These are phyloP conservation scores for Vanrija sp. DNA, from an alignment of 1,284 basidiomycete genomes.

Conservation along the genomic window DNA sequence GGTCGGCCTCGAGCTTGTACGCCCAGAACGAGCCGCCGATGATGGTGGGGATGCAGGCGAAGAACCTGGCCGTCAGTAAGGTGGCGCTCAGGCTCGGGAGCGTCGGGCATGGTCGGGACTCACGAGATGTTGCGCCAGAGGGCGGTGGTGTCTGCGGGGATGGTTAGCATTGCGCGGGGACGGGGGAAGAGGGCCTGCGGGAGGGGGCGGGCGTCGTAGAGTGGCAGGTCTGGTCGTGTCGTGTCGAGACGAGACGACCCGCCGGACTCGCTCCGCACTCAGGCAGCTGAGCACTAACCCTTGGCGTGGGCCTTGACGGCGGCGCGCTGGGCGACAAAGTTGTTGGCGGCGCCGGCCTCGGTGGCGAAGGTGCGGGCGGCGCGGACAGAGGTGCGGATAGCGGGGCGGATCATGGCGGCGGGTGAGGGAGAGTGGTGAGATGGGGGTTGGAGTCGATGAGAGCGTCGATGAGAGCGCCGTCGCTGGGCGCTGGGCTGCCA, in stretches of 20 bases:
- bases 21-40: constrained; percentile 36
- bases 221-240: not conserved
- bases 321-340: constrained; percentile 34
- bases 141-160: constrained; percentile 37
- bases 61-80: constrained; percentile 28
- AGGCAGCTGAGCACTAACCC: constrained; percentile 23
- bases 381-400: constrained; percentile 14
- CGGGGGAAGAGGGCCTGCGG: not conserved
- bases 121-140: constrained; percentile 43
- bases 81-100: not conserved
- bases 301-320: constrained; percentile 40
- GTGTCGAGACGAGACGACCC: not conserved
- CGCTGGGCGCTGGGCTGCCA: not conserved
- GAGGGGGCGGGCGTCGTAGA: not conserved
- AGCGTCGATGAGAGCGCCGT: constrained; percentile 1
- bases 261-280: not conserved
- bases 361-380: constrained; percentile 20
- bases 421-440: constrained; percentile 10
- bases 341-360: constrained; percentile 19
- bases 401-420: constrained; percentile 18
- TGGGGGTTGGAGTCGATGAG: not conserved
- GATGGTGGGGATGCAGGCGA: constrained; percentile 42
- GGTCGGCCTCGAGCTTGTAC: constrained; percentile 43
- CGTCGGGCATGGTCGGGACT: constrained; percentile 1
- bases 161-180: not conserved